These are phyloP conservation scores for Cladosporium sp. DNA, from an alignment of 2,329 filamentous ascomycete genomes.

Conservation along the genomic window DNA sequence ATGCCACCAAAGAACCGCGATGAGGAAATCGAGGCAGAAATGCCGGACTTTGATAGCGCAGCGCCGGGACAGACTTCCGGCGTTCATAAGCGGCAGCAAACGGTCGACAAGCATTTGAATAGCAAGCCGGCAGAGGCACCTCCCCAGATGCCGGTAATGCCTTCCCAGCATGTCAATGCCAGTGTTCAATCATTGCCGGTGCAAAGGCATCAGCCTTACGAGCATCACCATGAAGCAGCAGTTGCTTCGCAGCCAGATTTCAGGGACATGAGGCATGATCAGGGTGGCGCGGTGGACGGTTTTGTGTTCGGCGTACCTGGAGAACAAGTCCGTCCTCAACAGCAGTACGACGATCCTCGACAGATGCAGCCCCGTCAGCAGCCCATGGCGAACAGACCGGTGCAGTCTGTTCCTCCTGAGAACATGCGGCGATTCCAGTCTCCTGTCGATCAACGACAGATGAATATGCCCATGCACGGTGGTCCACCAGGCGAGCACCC, in stretches of 20 bases:
- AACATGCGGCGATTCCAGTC: constrained; percentile 1
- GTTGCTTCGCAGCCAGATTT: constrained; percentile 11
- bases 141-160: constrained; percentile 20
- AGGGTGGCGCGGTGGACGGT: not conserved
- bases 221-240: constrained; percentile 6
- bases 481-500: constrained; percentile 26
- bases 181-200: constrained; percentile 21
- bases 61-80: constrained; percentile 32
- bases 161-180: constrained; percentile 5
- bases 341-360: constrained; percentile 14
- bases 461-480: constrained; percentile 27
- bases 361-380: constrained; percentile 20
- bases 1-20: constrained; percentile 35
- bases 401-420: constrained; percentile 12
- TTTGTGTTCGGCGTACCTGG: constrained; percentile 25
- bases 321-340: constrained; percentile 7
- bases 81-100: constrained; percentile 33
- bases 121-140: constrained; percentile 29
- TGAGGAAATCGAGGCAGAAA: constrained; percentile 54
- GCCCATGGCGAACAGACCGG: constrained; percentile 18
- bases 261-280: not conserved
- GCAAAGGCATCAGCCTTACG: constrained; percentile 10
- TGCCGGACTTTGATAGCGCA: constrained; percentile 63
- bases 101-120: constrained; percentile 33
- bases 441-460: not conserved